Percentiles rank a stretch among this genome's conserved stretches.
Conservation (phyloP, 148 eudicot genomes). For the Cornus kousa region DNA sequence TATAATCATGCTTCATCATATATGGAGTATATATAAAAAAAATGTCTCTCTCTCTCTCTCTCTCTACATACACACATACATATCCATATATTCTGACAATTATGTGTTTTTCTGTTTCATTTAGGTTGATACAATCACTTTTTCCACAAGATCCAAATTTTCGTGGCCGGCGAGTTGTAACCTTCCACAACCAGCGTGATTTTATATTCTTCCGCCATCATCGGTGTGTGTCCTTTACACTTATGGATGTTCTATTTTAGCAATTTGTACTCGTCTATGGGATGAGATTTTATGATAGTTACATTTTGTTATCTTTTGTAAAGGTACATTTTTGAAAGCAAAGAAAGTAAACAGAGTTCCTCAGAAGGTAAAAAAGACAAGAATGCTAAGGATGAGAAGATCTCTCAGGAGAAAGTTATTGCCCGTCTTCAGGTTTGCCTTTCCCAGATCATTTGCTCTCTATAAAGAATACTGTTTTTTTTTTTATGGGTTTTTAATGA, state of each 20-base stretch:
- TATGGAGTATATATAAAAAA: background rate
- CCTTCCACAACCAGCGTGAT: slow-evolving; percentile 96
- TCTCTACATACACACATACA: no score
- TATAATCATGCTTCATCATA: background rate
- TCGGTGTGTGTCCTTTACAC: slow-evolving; percentile 41
- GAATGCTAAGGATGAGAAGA: slow-evolving; percentile 34
- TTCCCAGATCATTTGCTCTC: background rate
- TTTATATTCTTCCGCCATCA: slow-evolving; percentile 97
- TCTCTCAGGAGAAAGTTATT: slow-evolving; percentile 40
- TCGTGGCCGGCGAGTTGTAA: slow-evolving; percentile 89
- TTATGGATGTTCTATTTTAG: background rate
- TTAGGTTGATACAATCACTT: slow-evolving; percentile 81
- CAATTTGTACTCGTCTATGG: background rate
- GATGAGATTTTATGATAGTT: slow-evolving; percentile 12
- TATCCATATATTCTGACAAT: background rate
- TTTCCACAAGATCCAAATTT: slow-evolving; percentile 94
- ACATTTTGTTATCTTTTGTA: slow-evolving; percentile 9
- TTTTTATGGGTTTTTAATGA: background rate
- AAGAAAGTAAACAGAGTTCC: slow-evolving; percentile 55
- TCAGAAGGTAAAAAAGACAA: slow-evolving; percentile 43
- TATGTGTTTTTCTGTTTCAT: slow-evolving; percentile 13
- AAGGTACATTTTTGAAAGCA: slow-evolving; percentile 83
- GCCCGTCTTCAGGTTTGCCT: slow-evolving; percentile 85
- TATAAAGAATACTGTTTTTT: background rate
- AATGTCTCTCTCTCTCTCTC: no score